Percentiles rank a stretch among this genome's conserved stretches.
phyloP scores from a whole-genome alignment of 2,329 filamentous ascomycete genomes.

The Colletotrichum abscissum region DNA sequence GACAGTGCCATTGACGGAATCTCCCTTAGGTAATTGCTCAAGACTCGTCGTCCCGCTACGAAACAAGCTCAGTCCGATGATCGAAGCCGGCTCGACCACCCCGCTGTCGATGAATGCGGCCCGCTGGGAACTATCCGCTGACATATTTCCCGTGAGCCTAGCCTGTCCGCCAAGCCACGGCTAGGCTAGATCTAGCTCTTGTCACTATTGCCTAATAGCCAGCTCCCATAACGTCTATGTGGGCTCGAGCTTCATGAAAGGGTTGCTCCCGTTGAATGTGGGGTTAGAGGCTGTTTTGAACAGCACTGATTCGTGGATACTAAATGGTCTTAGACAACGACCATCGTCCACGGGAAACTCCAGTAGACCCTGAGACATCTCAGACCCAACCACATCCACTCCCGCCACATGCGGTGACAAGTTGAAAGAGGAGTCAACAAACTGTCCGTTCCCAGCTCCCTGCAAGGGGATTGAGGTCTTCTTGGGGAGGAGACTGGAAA shows the following conservation, averaged over 20 bases:
- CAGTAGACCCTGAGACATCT: neutral
- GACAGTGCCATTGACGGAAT: conserved; percentile 16
- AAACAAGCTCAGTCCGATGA: neutral
- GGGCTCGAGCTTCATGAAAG: neutral
- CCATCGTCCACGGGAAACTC: conserved; percentile 8
- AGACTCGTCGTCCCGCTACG: neutral
- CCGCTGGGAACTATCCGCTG: conserved; percentile 7
- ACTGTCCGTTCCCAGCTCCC: conserved; percentile 14
- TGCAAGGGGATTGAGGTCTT: neutral
- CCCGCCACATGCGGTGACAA: neutral
- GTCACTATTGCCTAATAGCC: neutral
- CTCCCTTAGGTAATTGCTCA: neutral
- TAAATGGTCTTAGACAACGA: neutral
- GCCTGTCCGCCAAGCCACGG: neutral
- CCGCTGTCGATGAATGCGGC: conserved; percentile 26
- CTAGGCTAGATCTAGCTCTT: neutral
- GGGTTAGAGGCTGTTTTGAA: neutral
- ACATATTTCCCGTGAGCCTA: conserved; percentile 10
- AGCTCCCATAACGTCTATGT: conserved; percentile 13
- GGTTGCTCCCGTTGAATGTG: conserved; percentile 25
- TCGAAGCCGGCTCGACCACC: neutral
- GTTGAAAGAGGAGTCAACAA: neutral
- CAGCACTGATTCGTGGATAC: neutral
- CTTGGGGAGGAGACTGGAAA: neutral
- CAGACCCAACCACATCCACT: neutral